These are phyloP conservation scores for Trametes cingulata DNA, from an alignment of 768 basidiomycete species.

Conservation along the genomic window DNA sequence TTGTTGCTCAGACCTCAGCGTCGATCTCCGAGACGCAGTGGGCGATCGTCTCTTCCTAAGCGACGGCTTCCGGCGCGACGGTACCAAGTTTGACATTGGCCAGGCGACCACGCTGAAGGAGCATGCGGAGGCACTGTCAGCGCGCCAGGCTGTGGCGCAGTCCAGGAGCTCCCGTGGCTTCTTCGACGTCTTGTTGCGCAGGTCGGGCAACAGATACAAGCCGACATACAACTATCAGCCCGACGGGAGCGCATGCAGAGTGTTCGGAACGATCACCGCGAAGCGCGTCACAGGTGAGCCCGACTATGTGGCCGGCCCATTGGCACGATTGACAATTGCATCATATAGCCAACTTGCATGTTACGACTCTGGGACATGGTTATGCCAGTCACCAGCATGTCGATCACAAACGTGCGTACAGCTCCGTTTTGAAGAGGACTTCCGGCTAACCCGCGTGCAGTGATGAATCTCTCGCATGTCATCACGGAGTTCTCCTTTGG, in stretches of 20 bases:
- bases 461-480: constrained; percentile 96
- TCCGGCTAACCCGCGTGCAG: constrained; percentile 38
- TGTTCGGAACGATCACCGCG: constrained; percentile 79
- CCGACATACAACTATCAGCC: constrained; percentile 73
- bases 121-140: constrained; percentile 67
- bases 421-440: not conserved
- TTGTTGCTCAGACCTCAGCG: constrained; percentile 61
- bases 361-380: constrained; percentile 94
- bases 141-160: constrained; percentile 66
- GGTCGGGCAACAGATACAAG: constrained; percentile 49
- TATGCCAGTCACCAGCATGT: constrained; percentile 88
- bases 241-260: constrained; percentile 78
- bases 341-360: constrained; percentile 77
- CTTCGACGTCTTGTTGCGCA: constrained; percentile 57
- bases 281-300: constrained; percentile 85
- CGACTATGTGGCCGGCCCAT: not conserved
- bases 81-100: constrained; percentile 78
- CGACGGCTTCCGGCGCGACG: constrained; percentile 79
- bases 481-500: constrained; percentile 98
- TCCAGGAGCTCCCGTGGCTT: constrained; percentile 76
- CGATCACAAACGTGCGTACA: constrained; percentile 75
- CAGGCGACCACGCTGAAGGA: constrained; percentile 78
- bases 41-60: constrained; percentile 89
- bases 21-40: constrained; percentile 91
- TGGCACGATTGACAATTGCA: not conserved